Conservation (phyloP, 2,329 filamentous ascomycete species). For the Epichloe coenophiala region DNA sequence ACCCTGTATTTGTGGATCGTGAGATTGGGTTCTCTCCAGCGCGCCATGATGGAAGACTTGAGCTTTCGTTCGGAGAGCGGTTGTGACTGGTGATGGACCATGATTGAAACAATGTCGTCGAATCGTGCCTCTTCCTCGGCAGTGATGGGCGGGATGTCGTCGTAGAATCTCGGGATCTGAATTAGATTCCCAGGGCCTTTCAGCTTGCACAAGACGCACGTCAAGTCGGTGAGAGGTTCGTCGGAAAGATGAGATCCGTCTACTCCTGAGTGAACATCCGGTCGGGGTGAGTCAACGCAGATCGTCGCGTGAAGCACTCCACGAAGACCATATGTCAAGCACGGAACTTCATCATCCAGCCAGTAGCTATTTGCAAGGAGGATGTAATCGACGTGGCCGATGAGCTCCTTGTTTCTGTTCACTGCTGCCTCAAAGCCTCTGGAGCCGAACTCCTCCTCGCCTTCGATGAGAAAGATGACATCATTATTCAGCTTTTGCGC, state of each 20-base stretch:
- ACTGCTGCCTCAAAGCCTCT: slow-evolving; percentile 81
- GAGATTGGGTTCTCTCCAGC: slow-evolving; percentile 89
- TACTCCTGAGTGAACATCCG: slow-evolving; percentile 92
- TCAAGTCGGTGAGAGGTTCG: slow-evolving; percentile 84
- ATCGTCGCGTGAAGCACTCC: slow-evolving; percentile 90
- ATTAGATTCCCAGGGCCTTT: slow-evolving; percentile 72
- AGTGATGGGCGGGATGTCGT: slow-evolving; percentile 64
- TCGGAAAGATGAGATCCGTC: slow-evolving; percentile 84
- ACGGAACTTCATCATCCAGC: slow-evolving; percentile 91
- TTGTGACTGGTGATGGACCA: slow-evolving; percentile 58
- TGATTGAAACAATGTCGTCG: slow-evolving; percentile 65
- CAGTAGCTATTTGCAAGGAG: slow-evolving; percentile 96
- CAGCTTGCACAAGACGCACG: slow-evolving; percentile 66
- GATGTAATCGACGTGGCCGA: slow-evolving; percentile 88
- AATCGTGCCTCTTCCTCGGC: slow-evolving; percentile 68
- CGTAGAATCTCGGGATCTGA: slow-evolving; percentile 79
- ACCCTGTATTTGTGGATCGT: slow-evolving; percentile 91
- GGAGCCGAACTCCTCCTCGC: slow-evolving; percentile 91
- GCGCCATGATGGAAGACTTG: slow-evolving; percentile 74
- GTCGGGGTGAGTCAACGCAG: slow-evolving; percentile 70
- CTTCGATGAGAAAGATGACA: slow-evolving; percentile 87
- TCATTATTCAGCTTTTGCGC: slow-evolving; percentile 77
- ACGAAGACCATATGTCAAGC: slow-evolving; percentile 83
- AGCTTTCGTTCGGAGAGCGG: slow-evolving; percentile 50
- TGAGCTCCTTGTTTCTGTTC: slow-evolving; percentile 63